Conservation (phyloP, 2,329 filamentous ascomycete species). For the Botrytis pseudocinerea region DNA sequence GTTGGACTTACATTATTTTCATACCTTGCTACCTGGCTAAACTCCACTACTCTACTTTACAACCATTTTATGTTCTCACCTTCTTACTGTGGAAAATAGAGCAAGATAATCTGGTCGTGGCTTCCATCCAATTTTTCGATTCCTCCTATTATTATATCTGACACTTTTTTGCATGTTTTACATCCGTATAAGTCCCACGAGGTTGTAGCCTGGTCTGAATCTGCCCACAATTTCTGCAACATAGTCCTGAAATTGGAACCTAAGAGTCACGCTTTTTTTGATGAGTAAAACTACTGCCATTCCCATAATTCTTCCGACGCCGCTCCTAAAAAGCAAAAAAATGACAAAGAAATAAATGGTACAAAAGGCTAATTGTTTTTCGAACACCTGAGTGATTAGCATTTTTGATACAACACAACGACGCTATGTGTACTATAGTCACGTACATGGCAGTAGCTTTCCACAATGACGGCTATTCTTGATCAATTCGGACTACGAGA, state of each 20-base stretch:
- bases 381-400: neutral
- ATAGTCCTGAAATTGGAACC: too few relatives aligned
- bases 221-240: neutral
- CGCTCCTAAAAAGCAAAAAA: neutral
- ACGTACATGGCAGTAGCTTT: neutral
- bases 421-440: neutral
- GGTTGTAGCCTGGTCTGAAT: neutral
- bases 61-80: neutral
- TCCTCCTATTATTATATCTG: neutral
- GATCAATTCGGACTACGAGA: neutral
- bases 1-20: neutral
- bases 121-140: neutral
- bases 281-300: accelerated
- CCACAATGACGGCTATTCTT: neutral
- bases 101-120: neutral
- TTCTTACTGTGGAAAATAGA: neutral
- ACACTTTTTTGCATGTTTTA: neutral
- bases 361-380: neutral
- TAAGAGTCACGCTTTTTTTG: neutral
- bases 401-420: neutral
- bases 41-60: neutral
- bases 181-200: neutral
- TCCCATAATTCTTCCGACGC: neutral
- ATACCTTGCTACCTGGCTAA: neutral
- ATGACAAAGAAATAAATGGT: neutral